Percentiles rank a stretch among this genome's conserved stretches.
Conservation (phyloP, 352 stramenopile species). For the Pythium coloratum region DNA sequence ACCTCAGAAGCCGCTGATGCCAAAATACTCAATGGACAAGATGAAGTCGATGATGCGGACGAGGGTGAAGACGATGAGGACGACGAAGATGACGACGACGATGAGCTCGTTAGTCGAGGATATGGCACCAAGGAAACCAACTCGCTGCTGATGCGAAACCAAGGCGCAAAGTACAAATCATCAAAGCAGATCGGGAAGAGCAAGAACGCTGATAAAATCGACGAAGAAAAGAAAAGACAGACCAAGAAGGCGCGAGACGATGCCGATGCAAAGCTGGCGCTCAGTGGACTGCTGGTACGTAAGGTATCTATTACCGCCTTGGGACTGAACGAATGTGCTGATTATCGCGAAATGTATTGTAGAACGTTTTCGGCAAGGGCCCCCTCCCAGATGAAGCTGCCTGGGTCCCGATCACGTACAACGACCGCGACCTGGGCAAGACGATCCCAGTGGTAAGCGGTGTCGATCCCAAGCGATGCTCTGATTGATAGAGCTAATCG, state of each 20-base stretch:
- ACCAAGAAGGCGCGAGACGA: conserved; percentile 59
- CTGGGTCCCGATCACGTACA: conserved; percentile 79
- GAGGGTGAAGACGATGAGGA: conserved; percentile 32
- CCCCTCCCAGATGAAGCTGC: conserved; percentile 71
- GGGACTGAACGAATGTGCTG: background rate
- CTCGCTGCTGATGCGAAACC: conserved; percentile 34
- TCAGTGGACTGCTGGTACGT: conserved; percentile 59
- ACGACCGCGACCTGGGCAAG: conserved; percentile 58
- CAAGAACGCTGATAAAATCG: conserved; percentile 34
- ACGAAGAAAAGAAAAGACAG: conserved; percentile 35
- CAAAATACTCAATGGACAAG: background rate
- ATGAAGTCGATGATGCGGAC: conserved; percentile 21
- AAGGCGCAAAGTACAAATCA: conserved; percentile 20
- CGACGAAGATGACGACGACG: conserved; percentile 30
- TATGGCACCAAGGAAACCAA: conserved; percentile 41
- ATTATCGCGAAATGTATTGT: background rate
- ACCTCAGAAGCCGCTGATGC: background rate
- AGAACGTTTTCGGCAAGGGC: conserved; percentile 78
- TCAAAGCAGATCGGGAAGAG: conserved; percentile 13
- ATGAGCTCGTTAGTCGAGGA: conserved; percentile 11
- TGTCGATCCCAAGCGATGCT: too few species aligned
- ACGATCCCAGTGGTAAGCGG: conserved; percentile 61
- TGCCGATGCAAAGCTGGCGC: conserved; percentile 41
- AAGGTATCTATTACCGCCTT: too few species aligned
- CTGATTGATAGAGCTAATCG: too few species aligned